Percentiles rank a stretch among this genome's conserved stretches.
phyloP scores from a whole-genome alignment of 179 eudicot species.

The Spergularia azorica region DNA sequence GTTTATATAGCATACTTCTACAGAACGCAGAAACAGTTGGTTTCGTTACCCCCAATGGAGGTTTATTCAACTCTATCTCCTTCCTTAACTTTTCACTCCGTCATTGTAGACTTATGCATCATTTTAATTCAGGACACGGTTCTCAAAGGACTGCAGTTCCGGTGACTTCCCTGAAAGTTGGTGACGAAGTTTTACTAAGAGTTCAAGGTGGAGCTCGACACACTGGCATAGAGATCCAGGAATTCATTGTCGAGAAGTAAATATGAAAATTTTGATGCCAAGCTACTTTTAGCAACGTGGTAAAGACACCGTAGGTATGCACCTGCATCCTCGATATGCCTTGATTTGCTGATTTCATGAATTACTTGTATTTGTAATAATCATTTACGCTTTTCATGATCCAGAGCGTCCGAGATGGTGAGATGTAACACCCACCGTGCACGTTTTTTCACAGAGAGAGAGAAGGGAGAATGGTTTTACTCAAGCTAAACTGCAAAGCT shows the following conservation, averaged over 20 bases:
- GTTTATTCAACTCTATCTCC: slow-evolving; percentile 25
- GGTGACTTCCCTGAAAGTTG: slow-evolving; percentile 79
- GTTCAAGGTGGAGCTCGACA: slow-evolving; percentile 92
- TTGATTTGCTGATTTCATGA: too few species aligned
- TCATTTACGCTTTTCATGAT: too few species aligned
- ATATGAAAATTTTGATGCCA: neutral
- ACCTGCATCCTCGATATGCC: too few species aligned
- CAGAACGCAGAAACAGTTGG: slow-evolving; percentile 96
- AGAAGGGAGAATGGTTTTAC: too few species aligned
- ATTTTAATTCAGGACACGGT: slow-evolving; percentile 40
- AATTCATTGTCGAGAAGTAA: slow-evolving; percentile 84
- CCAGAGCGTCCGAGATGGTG: too few species aligned
- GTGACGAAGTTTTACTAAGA: slow-evolving; percentile 81
- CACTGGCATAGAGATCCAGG: slow-evolving; percentile 88
- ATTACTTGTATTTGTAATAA: too few species aligned
- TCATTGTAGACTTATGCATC: neutral
- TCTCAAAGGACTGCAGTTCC: slow-evolving; percentile 53
- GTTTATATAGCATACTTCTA: slow-evolving; percentile 62
- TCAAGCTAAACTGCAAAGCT: too few species aligned
- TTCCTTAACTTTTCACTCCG: neutral
- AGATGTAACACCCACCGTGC: too few species aligned
- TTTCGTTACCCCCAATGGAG: slow-evolving; percentile 55
- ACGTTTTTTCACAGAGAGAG: too few species aligned
- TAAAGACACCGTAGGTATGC: too few species aligned
- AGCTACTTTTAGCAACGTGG: too few species aligned